Evolutionary conservation across 2,329 filamentous ascomycete species (phyloP), one percentile per base, ranked within the genome.

Genomic region (Fusarium duplospermum): DNA sequence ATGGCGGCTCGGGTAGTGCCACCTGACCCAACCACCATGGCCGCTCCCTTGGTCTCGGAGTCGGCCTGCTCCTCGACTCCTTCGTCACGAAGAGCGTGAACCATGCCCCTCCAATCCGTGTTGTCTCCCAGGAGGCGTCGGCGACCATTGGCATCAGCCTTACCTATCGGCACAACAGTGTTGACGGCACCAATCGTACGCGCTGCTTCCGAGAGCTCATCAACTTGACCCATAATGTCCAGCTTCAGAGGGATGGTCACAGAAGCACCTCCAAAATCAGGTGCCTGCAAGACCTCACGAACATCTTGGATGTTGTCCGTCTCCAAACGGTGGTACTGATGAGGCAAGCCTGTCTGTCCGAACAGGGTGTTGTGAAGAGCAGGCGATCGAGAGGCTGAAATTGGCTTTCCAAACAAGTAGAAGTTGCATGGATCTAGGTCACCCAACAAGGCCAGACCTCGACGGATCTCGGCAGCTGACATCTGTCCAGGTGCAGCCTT

Each of bases 231-330:
- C 84, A 97, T 94, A 67, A 98, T 91, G 76, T 97, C 94, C 33
- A 96, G 86, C 85, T 99, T 99, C 64, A 99, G 87, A 1, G 96
- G 96, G 60, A 99, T 98, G 0, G 96, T 99, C 54, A 99, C 94
- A 4, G 95, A 98, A 4, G 94, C 96, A 67, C 96, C 96, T 9
- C 96, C 96, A 80, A 99, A 99, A 75, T 93, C 87, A 1, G 92
- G 85, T 1, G 90, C 85, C 9, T 89, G 89, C 68, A 99, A 92
- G 59, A 94, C 83, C 3, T 89, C 84, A 73, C 86, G 85, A 4
- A 97, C 86, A 38, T 93, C 87, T 8, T 85, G 82, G 11, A 86
- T 89, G 33, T 88, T 83, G 72, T 91, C 89, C 1, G 95, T 97
- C 84, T 98, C 96, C 38, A 92, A 85, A 9, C 90, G 86, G 9